Base-by-base conservation (phyloP, 2,329 filamentous ascomycete genomes). In the Phialophora macrospora region DNA sequence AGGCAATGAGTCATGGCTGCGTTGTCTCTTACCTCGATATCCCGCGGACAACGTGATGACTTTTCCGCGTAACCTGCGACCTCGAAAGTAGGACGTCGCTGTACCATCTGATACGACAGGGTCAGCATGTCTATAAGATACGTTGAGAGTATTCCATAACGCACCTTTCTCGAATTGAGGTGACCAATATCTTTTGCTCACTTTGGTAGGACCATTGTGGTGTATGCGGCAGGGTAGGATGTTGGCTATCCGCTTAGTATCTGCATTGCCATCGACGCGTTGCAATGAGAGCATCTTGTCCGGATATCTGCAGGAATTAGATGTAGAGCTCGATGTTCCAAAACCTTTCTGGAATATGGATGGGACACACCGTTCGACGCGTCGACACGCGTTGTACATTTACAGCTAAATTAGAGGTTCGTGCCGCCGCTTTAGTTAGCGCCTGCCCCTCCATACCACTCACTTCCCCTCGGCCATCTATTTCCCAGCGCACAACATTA, bases 171-270 rank as follows among this genome's bases (percentile, higher is more conserved):
- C 70, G 69, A 80, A 77, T 28, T 77, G 75, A 32, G 91, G 90
- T 5, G 80, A 82, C 92, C 93, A 97, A 75, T 91, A 92, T 51
- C 87, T 81, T 24, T 85, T 77, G 4, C 85, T 80, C 1, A 87
- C 81, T 58, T 88, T 84, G 61, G 94, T 81, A 0, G 87, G 82
- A 0, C 93, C 93, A 72, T 90, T 87, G 77, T 96, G 89, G 72
- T 93, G 85, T 74, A 97, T 87, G 62, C 87, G 86, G 73, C 91
- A 95, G 3, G 93, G 93, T 14, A 97, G 83, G 22, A 97, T 80
- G 73, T 97, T 89, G 62, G 65, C 57, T 11, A 51, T 66, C 44
- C 63, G 66, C 26, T 62, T 64, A n/a, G n/a, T n/a, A 32, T 69
- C 63, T 22, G 56, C 12, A 22, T 20, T 8, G 4, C 55, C 56